Evolutionary conservation across 129 eudicot species (phyloP).

Genomic region (Lonicera japonica): DNA sequence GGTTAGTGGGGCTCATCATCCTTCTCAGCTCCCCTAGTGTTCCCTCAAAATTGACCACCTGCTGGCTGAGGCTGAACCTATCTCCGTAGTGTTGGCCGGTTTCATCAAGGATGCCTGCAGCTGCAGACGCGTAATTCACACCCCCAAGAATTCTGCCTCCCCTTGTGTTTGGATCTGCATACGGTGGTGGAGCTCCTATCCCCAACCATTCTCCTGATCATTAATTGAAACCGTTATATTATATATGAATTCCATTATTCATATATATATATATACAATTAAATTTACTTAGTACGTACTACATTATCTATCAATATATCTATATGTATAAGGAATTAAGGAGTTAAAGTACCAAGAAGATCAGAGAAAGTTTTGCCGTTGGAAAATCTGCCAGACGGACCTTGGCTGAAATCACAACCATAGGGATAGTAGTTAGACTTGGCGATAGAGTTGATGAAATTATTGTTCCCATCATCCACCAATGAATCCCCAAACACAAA

Average conservation of each 20-base stretch:
- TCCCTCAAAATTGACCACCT: slow-evolving; percentile 73
- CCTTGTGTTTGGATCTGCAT: slow-evolving; percentile 46
- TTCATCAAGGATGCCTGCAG: slow-evolving; percentile 82
- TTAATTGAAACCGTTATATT: not conserved
- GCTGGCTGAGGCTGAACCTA: slow-evolving; percentile 61
- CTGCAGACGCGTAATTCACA: slow-evolving; percentile 92
- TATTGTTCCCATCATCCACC: slow-evolving; percentile 84
- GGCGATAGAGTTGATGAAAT: slow-evolving; percentile 56
- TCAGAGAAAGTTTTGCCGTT: slow-evolving; percentile 75
- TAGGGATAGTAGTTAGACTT: slow-evolving; percentile 84
- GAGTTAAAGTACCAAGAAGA: slow-evolving; percentile 46
- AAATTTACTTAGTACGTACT: not conserved
- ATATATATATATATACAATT: no score
- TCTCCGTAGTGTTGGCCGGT: slow-evolving; percentile 83
- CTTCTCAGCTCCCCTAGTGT: slow-evolving; percentile 55
- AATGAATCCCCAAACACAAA: slow-evolving; percentile 88
- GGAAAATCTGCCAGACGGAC: slow-evolving; percentile 74
- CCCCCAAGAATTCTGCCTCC: slow-evolving; percentile 65
- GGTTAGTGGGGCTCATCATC: slow-evolving; percentile 40
- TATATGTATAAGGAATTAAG: no score
- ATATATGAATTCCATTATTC: no score
- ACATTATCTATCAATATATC: not conserved
- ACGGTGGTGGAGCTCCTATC: slow-evolving; percentile 68
- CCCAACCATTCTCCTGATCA: slow-evolving; percentile 69
- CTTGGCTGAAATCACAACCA: slow-evolving; percentile 52